These are phyloP conservation scores for Quaeritorhiza haematococci DNA, from an alignment of 371 early-diverging fungal species.

Conservation along the genomic window DNA sequence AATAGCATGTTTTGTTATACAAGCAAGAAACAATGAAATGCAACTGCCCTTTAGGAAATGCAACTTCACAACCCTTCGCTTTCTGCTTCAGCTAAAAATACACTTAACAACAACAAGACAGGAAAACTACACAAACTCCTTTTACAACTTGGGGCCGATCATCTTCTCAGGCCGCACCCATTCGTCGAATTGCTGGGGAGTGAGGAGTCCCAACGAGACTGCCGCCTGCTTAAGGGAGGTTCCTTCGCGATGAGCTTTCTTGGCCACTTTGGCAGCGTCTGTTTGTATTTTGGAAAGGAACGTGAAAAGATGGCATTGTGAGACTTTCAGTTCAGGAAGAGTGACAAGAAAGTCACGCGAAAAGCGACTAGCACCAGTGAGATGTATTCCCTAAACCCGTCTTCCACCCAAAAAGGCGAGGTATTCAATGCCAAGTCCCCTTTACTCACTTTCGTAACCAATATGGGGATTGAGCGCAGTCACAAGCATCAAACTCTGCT, in stretches of 20 bases:
- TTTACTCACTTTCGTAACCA: slow-evolving; percentile 42
- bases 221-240: slow-evolving; percentile 78
- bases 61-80: too few species aligned
- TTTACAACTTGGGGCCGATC: slow-evolving; percentile 46
- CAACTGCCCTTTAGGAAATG: too few species aligned
- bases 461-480: slow-evolving; percentile 83
- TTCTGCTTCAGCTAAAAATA: too few species aligned
- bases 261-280: slow-evolving; percentile 87
- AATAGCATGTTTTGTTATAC: too few species aligned
- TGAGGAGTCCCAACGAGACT: slow-evolving; percentile 70
- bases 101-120: too few species aligned
- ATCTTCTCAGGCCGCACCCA: slow-evolving; percentile 90
- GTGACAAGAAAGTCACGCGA: slow-evolving; percentile 10
- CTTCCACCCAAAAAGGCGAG: not conserved
- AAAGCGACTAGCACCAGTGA: not conserved
- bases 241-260: slow-evolving; percentile 88
- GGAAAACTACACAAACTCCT: too few species aligned
- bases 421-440: too few species aligned
- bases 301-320: not conserved
- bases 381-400: not conserved
- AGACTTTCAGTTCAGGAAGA: too few species aligned
- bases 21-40: too few species aligned
- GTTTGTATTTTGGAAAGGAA: slow-evolving; percentile 18
- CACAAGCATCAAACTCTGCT: slow-evolving; percentile 84
- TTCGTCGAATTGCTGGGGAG: slow-evolving; percentile 80